Conservation (phyloP, 2,329 filamentous ascomycete genomes). For the Colletotrichum orbiculare region DNA sequence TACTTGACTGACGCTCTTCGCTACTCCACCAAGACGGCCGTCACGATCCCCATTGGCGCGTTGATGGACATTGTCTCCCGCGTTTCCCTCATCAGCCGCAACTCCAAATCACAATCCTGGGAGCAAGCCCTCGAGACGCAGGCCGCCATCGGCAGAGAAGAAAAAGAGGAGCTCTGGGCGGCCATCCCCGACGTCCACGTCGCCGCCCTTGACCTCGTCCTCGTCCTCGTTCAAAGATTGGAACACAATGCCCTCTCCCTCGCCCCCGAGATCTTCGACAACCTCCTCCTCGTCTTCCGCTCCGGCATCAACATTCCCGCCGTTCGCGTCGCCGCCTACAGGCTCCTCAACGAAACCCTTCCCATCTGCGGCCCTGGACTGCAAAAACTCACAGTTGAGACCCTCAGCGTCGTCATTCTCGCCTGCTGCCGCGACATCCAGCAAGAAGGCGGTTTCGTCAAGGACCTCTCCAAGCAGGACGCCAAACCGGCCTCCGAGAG, state of each 20-base stretch:
- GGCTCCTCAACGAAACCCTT: constrained; percentile 67
- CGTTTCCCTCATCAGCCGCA: constrained; percentile 73
- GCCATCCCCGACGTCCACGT: constrained; percentile 80
- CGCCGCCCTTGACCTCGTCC: constrained; percentile 73
- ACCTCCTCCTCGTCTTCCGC: constrained; percentile 77
- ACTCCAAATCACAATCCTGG: constrained; percentile 57
- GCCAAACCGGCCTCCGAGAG: constrained; percentile 41
- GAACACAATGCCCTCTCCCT: constrained; percentile 68
- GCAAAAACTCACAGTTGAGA: constrained; percentile 72
- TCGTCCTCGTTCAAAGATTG: constrained; percentile 67
- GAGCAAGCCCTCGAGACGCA: constrained; percentile 72
- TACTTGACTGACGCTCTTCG: constrained; percentile 73
- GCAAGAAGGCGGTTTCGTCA: constrained; percentile 61
- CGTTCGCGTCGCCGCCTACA: constrained; percentile 72
- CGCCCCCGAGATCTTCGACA: constrained; percentile 74
- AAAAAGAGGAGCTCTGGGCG: constrained; percentile 82
- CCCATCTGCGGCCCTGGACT: constrained; percentile 72
- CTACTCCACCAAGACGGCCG: constrained; percentile 71
- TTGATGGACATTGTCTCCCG: constrained; percentile 77
- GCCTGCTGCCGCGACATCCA: constrained; percentile 81
- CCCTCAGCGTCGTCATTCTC: constrained; percentile 71
- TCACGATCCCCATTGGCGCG: constrained; percentile 74
- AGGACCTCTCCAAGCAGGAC: constrained; percentile 47
- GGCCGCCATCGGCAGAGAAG: constrained; percentile 79
- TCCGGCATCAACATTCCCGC: constrained; percentile 62